A percentile compares a stretch with the other conserved stretches of the same genome.
These are phyloP conservation scores for Salix purpurea DNA, from an alignment of 345 rosid genomes.

Conservation along the genomic window DNA sequence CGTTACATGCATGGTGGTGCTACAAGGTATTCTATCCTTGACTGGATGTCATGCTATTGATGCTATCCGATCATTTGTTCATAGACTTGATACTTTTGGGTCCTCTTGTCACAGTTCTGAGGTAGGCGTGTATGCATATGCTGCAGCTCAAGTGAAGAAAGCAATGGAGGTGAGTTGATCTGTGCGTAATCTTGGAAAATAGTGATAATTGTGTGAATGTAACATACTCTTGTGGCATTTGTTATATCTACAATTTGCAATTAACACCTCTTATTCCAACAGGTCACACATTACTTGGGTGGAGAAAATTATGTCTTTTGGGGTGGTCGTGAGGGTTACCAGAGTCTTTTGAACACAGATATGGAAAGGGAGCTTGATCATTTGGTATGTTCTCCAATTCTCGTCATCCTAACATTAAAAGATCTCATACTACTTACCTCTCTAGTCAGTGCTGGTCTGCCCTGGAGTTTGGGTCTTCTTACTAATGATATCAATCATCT, in stretches of 20 bases:
- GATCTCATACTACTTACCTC: not conserved
- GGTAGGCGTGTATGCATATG: slow-evolving; percentile 80
- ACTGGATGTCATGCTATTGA: not conserved
- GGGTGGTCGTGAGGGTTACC: slow-evolving; percentile 99
- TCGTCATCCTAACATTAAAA: not conserved
- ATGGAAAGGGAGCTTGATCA: slow-evolving; percentile 94
- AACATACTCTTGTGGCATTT: not conserved
- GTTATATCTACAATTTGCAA: not conserved
- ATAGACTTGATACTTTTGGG: not conserved
- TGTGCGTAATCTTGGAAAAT: not conserved
- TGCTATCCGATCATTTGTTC: not conserved
- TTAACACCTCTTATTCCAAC: slow-evolving; percentile 1
- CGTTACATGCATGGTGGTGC: slow-evolving; percentile 99
- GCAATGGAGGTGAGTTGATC: slow-evolving; percentile 68
- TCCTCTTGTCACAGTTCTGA: slow-evolving; percentile 55
- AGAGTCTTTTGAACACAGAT: slow-evolving; percentile 85
- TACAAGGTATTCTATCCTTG: slow-evolving; percentile 48
- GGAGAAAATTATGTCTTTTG: slow-evolving; percentile 97
- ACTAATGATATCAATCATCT: not conserved
- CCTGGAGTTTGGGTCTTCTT: not conserved
- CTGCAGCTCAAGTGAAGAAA: slow-evolving; percentile 97
- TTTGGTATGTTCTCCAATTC: slow-evolving; percentile 35
- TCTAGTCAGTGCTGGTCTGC: not conserved
- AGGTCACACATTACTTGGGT: slow-evolving; percentile 91
- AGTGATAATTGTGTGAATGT: not conserved